phyloP scores from a whole-genome alignment of 257 asterid species.

The Nicotiana obtusifolia region DNA sequence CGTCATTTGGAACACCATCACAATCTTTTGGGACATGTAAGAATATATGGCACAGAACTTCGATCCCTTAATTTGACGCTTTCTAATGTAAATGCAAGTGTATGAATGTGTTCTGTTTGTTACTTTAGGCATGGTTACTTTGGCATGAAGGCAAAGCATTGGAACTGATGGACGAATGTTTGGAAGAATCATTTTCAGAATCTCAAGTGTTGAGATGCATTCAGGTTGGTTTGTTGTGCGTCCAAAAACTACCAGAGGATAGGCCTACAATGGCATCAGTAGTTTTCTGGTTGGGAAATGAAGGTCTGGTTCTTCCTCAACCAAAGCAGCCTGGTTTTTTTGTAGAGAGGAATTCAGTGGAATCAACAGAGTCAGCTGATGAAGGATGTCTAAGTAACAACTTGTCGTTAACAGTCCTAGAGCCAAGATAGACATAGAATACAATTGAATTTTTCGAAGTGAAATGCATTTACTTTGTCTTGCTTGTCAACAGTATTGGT shows the following conservation, averaged over 20 bases:
- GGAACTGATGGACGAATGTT: conserved; percentile 8
- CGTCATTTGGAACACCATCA: conserved; percentile 16
- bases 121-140: conserved; percentile 11
- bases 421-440: neutral
- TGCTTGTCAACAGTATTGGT: neutral
- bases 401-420: neutral
- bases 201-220: conserved; percentile 16
- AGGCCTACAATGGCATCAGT: conserved; percentile 22
- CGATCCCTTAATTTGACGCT: neutral
- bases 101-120: neutral
- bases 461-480: neutral
- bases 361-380: neutral
- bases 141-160: conserved; percentile 9
- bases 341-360: neutral
- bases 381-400: neutral
- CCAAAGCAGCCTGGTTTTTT: conserved; percentile 20
- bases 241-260: conserved; percentile 17
- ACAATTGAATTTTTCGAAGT: neutral
- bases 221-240: conserved; percentile 19
- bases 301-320: conserved; percentile 10
- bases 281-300: conserved; percentile 14
- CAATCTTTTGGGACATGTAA: conserved; percentile 26
- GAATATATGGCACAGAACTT: neutral
- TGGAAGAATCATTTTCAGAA: neutral
- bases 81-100: neutral